Conservation (phyloP, 768 basidiomycete species). For the Boletus reticulatus region DNA sequence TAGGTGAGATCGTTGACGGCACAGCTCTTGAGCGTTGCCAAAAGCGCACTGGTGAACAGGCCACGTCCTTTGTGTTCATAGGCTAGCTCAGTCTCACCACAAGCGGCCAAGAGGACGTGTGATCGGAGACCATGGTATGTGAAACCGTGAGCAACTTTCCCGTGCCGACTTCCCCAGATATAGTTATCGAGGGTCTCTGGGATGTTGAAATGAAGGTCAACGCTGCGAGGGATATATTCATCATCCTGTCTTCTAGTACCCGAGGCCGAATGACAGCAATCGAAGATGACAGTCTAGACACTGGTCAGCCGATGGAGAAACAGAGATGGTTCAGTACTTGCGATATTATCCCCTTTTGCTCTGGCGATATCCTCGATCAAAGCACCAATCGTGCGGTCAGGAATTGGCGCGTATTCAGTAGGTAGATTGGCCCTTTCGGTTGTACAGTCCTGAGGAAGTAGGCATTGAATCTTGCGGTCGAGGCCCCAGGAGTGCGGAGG, state of each 20-base stretch:
- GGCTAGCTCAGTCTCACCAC: constrained; percentile 38
- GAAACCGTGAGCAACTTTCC: constrained; percentile 10
- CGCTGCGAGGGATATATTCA: constrained; percentile 6
- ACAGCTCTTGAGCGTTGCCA: constrained; percentile 8
- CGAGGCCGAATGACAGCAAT: constrained; percentile 45
- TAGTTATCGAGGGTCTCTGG: constrained; percentile 24
- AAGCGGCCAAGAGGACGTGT: constrained; percentile 44
- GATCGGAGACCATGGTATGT: constrained; percentile 31
- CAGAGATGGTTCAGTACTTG: constrained; percentile 16
- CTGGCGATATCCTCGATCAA: constrained; percentile 38
- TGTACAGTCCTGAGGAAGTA: constrained; percentile 32
- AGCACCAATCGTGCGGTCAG: constrained; percentile 41
- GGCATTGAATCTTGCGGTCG: constrained; percentile 9
- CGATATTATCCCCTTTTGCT: constrained; percentile 43
- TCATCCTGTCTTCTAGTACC: constrained; percentile 26
- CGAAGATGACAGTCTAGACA: constrained; percentile 42
- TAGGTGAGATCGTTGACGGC: constrained; percentile 24
- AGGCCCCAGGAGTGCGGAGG: constrained; percentile 28
- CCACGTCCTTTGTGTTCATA: constrained; percentile 22
- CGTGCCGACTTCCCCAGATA: constrained; percentile 20
- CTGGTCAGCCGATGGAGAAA: background rate
- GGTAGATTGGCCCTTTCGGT: background rate
- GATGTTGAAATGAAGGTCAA: constrained; percentile 1
- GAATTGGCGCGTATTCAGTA: constrained; percentile 29
- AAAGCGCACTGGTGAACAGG: constrained; percentile 25